Conservation (phyloP, 495 filamentous ascomycete genomes). For the Annulohypoxylon moriforme region DNA sequence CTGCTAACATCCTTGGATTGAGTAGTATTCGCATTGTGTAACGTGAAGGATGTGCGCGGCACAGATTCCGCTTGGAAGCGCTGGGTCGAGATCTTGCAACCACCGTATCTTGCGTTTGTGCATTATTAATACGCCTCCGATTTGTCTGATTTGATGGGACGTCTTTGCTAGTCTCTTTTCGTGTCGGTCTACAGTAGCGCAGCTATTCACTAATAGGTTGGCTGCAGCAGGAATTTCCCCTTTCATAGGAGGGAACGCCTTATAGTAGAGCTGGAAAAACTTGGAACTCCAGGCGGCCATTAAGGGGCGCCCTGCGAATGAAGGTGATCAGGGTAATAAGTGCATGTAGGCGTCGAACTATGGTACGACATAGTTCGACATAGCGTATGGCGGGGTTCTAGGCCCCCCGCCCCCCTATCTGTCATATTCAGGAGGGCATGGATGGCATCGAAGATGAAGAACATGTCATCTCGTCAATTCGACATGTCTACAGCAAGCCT, state of each 20-base stretch:
- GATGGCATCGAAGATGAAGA: background rate
- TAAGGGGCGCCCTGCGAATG: conserved; percentile 23
- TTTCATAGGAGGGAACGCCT: conserved; percentile 8
- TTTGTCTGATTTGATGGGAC: conserved; percentile 5
- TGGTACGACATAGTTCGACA: conserved; percentile 14
- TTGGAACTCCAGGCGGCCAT: background rate
- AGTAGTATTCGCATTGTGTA: background rate
- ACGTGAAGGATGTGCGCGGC: conserved; percentile 6
- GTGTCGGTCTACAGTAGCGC: conserved; percentile 24
- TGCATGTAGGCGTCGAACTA: conserved; percentile 13
- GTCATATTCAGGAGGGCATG: background rate
- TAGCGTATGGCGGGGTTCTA: conserved; percentile 29
- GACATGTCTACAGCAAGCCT: background rate
- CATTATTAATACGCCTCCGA: conserved; percentile 10
- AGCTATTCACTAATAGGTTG: background rate
- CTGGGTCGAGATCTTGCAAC: conserved; percentile 18
- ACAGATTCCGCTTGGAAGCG: background rate
- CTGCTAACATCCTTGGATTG: too few species aligned
- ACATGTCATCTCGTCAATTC: conserved; percentile 3
- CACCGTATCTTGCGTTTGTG: conserved; percentile 22
- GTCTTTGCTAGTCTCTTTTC: conserved; percentile 9
- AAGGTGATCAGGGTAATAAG: conserved; percentile 5
- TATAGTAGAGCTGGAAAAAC: conserved; percentile 5
- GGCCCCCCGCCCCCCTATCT: conserved; percentile 30
- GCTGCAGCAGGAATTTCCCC: background rate